Conservation (phyloP, 1,139 yeast species). For the Suhomyces atakaporum region DNA sequence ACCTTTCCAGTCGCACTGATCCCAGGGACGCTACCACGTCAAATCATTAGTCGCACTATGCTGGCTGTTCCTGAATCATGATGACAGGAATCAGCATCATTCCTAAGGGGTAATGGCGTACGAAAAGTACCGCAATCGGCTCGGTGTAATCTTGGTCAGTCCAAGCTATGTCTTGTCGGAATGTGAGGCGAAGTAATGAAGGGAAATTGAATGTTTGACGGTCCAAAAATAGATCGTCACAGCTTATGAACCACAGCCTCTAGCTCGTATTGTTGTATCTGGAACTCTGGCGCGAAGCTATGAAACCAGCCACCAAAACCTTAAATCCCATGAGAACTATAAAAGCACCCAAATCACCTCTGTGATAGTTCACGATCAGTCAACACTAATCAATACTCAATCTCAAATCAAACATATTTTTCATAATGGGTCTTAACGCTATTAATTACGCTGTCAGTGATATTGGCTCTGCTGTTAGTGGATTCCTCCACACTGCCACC, state of each 20-base stretch:
- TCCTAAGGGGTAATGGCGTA: no score
- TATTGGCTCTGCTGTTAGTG: constrained; percentile 14
- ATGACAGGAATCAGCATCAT: neutral
- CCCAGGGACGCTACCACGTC: neutral
- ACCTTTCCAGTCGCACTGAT: neutral
- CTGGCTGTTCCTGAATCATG: neutral
- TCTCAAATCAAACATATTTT: neutral
- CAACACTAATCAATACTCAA: neutral
- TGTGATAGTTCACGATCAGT: no score
- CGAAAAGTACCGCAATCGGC: no score
- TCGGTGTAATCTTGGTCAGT: no score
- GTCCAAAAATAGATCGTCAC: constrained; percentile 1
- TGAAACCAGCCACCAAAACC: constrained; percentile 4
- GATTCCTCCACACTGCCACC: constrained; percentile 13
- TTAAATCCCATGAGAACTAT: neutral
- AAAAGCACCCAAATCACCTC: neutral
- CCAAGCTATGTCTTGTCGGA: neutral
- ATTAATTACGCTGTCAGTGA: constrained; percentile 20
- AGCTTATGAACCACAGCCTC: neutral
- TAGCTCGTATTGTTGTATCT: constrained; percentile 1
- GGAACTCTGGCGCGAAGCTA: constrained; percentile 2
- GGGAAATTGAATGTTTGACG: neutral
- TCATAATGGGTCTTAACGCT: constrained; percentile 20
- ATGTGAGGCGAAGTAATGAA: neutral
- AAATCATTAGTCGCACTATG: neutral